Evolutionary conservation across 164 flowering plant species (phyloP).

Genomic region (Annona cherimola): DNA sequence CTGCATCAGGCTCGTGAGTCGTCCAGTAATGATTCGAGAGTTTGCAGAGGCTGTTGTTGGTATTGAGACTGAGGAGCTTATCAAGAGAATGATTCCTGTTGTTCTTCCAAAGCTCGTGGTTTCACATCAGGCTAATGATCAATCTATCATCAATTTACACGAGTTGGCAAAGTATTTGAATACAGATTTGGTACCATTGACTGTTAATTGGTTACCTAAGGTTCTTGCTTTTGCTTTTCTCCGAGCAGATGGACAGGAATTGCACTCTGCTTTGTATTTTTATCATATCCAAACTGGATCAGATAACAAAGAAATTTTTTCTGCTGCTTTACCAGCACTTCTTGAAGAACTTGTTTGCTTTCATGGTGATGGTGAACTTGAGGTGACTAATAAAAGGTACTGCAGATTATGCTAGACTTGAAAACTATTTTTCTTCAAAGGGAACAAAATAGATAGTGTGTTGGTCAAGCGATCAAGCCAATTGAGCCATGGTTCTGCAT

Average conservation of each 20-base stretch:
- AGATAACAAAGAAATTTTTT: constrained; percentile 78
- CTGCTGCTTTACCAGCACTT: constrained; percentile 96
- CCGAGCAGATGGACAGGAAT: constrained; percentile 50
- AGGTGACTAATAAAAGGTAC: constrained; percentile 64
- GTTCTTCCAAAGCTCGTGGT: constrained; percentile 94
- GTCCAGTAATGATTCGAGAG: constrained; percentile 66
- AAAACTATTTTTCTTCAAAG: too few species aligned
- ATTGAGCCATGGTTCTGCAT: too few species aligned
- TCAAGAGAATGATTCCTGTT: constrained; percentile 77
- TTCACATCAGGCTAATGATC: constrained; percentile 54
- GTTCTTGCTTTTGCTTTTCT: constrained; percentile 93
- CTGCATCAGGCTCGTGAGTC: constrained; percentile 52
- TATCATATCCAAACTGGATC: constrained; percentile 85
- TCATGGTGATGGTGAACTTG: constrained; percentile 50
- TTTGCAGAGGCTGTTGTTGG: constrained; percentile 90
- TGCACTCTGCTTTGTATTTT: constrained; percentile 69
- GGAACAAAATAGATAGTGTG: too few species aligned
- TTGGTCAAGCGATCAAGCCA: too few species aligned
- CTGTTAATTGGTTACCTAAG: constrained; percentile 83
- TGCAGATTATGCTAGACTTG: not conserved
- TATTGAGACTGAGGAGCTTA: constrained; percentile 57
- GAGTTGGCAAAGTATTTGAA: constrained; percentile 68
- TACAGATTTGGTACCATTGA: constrained; percentile 65
- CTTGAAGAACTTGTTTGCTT: constrained; percentile 95
- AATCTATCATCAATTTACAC: constrained; percentile 45